Percentiles rank a stretch among this genome's conserved stretches.
Evolutionary conservation across 768 basidiomycete species (phyloP).

Genomic region (Tulasnella sp.): DNA sequence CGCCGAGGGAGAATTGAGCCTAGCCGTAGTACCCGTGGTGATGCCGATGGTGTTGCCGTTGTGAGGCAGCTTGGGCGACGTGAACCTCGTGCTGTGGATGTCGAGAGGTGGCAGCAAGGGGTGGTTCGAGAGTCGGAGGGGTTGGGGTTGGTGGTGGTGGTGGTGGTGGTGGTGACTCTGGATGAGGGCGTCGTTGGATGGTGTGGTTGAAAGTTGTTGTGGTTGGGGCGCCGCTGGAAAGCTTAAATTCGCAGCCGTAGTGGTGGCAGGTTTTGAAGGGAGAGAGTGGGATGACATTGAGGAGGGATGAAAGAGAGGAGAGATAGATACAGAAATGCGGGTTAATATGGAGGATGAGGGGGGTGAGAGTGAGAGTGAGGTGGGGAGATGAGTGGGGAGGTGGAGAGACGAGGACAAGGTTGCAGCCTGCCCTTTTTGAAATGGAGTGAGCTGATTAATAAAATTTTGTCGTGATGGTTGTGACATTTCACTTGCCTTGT

Average conservation of each 20-base stretch:
- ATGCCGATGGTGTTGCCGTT: constrained; percentile 31
- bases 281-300: not conserved
- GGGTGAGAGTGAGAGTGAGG: not conserved
- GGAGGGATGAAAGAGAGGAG: not conserved
- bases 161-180: not conserved
- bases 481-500: constrained; percentile 3
- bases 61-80: constrained; percentile 34
- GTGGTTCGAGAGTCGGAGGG: constrained; percentile 39
- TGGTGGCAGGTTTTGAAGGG: not conserved
- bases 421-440: not conserved
- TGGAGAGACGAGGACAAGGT: not conserved
- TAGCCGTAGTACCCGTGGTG: not conserved
- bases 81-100: constrained; percentile 22
- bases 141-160: not conserved
- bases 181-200: not conserved
- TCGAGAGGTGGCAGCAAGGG: constrained; percentile 20
- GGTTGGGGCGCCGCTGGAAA: not conserved
- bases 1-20: not conserved
- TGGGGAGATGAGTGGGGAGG: not conserved
- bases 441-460: not conserved
- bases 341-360: not conserved
- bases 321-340: not conserved
- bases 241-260: not conserved
- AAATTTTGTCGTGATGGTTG: not conserved
- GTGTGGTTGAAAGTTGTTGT: not conserved